Conservation (phyloP, 352 stramenopile genomes). For the Phytophthora ohioensis region DNA sequence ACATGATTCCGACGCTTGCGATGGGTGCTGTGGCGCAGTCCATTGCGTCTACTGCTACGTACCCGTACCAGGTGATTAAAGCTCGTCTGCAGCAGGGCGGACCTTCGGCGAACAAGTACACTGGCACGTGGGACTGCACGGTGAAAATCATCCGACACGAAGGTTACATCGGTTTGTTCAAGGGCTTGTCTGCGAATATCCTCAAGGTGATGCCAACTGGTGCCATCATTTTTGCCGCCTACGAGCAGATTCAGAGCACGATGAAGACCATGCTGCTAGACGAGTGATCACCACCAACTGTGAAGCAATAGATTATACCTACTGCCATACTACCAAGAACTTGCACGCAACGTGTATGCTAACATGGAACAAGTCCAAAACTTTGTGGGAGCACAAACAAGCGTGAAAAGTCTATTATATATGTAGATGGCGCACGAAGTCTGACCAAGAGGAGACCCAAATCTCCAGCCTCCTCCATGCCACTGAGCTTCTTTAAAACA, state of each 20-base stretch:
- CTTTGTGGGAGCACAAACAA: slow-evolving; percentile 34
- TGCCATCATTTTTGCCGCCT: slow-evolving; percentile 94
- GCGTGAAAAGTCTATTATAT: slow-evolving; percentile 70
- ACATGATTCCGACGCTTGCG: slow-evolving; percentile 68
- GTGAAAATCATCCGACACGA: slow-evolving; percentile 92
- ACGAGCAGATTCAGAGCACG: slow-evolving; percentile 81
- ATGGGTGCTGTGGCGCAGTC: slow-evolving; percentile 87
- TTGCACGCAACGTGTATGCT: slow-evolving; percentile 23
- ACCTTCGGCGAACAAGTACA: slow-evolving; percentile 84
- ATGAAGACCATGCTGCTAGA: slow-evolving; percentile 63
- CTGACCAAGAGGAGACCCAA: slow-evolving; percentile 13
- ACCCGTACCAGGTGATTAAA: slow-evolving; percentile 98
- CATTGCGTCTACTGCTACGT: slow-evolving; percentile 90
- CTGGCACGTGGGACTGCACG: slow-evolving; percentile 91
- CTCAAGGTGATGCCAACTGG: slow-evolving; percentile 96
- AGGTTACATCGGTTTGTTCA: slow-evolving; percentile 95
- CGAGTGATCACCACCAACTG: slow-evolving; percentile 33
- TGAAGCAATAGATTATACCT: slow-evolving; percentile 39
- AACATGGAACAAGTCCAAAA: slow-evolving; percentile 21
- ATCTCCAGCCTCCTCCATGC: slow-evolving; percentile 6
- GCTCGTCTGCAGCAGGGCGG: slow-evolving; percentile 94
- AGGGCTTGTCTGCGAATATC: slow-evolving; percentile 95
- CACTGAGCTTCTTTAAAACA: slow-evolving; percentile 87
- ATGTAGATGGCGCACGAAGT: slow-evolving; percentile 42
- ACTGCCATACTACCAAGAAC: slow-evolving; percentile 17